A percentile compares a stretch with the other conserved stretches of the same genome.
Evolutionary conservation across 192 early-diverging fungal genomes (phyloP).

Genomic region (Podila minutissima): DNA sequence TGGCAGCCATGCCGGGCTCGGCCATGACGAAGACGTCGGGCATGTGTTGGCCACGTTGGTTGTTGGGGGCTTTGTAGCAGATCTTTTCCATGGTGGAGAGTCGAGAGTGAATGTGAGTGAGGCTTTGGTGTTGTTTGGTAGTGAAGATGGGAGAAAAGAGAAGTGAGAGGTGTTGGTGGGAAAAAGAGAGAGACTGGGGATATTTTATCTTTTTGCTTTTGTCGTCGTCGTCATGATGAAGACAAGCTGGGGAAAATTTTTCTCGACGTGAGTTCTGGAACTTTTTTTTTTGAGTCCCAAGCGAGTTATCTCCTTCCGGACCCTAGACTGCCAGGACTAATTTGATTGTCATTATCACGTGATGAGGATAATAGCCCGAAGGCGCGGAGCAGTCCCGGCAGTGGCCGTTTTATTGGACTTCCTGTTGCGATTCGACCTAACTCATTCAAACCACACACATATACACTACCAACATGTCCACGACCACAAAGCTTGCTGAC

Average conservation of each 20-base stretch:
- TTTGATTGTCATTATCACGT: too few relatives aligned
- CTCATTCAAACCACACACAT: neutral
- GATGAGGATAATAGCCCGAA: too few relatives aligned
- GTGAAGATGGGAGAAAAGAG: neutral
- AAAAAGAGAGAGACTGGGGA: too few relatives aligned
- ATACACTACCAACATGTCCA: neutral
- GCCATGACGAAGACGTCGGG: slow-evolving; percentile 45
- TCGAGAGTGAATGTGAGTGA: neutral
- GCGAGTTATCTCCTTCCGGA: too few relatives aligned
- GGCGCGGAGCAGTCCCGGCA: neutral
- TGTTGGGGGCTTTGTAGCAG: slow-evolving; percentile 38
- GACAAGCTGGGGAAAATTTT: too few relatives aligned
- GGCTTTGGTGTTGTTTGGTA: neutral
- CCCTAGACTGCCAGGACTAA: too few relatives aligned
- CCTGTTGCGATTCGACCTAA: neutral
- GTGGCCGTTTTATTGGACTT: neutral
- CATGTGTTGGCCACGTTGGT: slow-evolving; percentile 23
- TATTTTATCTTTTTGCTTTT: too few relatives aligned
- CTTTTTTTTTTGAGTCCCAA: neutral
- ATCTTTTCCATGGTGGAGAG: slow-evolving; percentile 23
- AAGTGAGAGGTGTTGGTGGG: neutral
- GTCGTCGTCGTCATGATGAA: too few relatives aligned
- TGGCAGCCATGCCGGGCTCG: slow-evolving; percentile 39
- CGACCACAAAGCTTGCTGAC: slow-evolving; percentile 40
- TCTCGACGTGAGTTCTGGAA: too few relatives aligned